Evolutionary conservation across 441 rosid species (phyloP), one percentile per base, ranked within the genome.

Genomic region (Breynia disticha): DNA sequence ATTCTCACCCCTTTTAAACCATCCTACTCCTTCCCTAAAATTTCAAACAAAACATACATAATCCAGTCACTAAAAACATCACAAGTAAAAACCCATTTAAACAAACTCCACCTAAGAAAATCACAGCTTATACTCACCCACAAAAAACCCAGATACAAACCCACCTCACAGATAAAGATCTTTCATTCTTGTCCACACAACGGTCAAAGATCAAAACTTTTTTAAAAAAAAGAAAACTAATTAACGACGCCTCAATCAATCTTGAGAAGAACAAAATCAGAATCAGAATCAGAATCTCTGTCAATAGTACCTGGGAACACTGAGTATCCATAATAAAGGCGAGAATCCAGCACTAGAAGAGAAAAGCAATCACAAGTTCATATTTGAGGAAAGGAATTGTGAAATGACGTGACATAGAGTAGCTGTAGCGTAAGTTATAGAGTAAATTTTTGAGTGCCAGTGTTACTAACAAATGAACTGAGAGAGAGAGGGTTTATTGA

Each of bases 311-410:
- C 15, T 6, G 9, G 0, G 13, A 15, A 19, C 11, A 1, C 4
- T 11, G 37, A 9, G 15, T 46, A 45, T 71, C 73, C 42, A 18
- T n/a, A 52, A 60, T 57, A 42, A 64, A 52, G 68, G 61, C 62
- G 56, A 65, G 63, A 71, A 69, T 72, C 60, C 35, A 5, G 35
- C 35, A 28, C 35, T 28, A 28, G 13, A 63, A 63, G 52, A 43
- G 15, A n/a, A 19, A 24, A 50, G 37, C 15, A 20, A 7, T 15
- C 1, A 21, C n/a, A 19, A 10, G 13, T 11, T n/a, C 13, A 13
- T 12, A 43, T 8, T 24, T 16, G 18, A 16, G 19, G 2, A 54
- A 41, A 17, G 10, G 15, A 54, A 45, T 8, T 9, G 35, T 9
- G 5, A 28, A 24, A 11, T 41, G 9, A 41, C 44, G 13, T 41